These are phyloP conservation scores for Penicillium oxalicum DNA, from an alignment of 2,329 filamentous ascomycete species.

Conservation along the genomic window DNA sequence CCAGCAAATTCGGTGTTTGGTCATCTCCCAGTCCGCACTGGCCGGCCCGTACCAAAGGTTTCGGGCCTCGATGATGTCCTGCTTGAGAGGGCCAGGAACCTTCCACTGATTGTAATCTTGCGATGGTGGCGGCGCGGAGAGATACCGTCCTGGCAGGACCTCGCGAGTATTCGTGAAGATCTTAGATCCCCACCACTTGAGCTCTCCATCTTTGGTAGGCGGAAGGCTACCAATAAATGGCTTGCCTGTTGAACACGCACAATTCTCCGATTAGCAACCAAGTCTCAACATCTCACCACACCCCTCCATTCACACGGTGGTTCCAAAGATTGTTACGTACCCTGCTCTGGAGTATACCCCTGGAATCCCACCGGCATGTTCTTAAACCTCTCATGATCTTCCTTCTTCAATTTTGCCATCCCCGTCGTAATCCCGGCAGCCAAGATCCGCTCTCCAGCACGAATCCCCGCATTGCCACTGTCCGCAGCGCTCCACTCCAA, in stretches of 20 bases:
- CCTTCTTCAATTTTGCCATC: slow-evolving; percentile 42
- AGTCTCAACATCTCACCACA: too few species aligned
- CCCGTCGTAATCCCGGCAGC: slow-evolving; percentile 44
- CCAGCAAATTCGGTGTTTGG: slow-evolving; percentile 63
- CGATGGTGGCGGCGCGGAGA: slow-evolving; percentile 52
- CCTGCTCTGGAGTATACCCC: slow-evolving; percentile 37
- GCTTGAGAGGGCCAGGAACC: slow-evolving; percentile 50
- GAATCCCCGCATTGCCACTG: slow-evolving; percentile 37
- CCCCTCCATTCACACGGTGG: too few species aligned
- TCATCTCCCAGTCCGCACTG: slow-evolving; percentile 52
- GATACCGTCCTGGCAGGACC: slow-evolving; percentile 46
- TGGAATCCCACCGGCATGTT: slow-evolving; percentile 43
- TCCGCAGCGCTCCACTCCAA: slow-evolving; percentile 43
- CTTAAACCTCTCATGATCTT: slow-evolving; percentile 33
- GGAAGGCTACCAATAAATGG: slow-evolving; percentile 55
- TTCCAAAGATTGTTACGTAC: slow-evolving; percentile 12
- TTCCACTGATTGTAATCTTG: slow-evolving; percentile 60
- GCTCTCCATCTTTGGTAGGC: slow-evolving; percentile 40
- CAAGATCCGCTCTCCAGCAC: slow-evolving; percentile 46
- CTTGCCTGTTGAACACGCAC: slow-evolving; percentile 34
- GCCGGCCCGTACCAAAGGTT: slow-evolving; percentile 56
- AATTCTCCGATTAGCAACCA: background rate
- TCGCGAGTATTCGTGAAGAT: slow-evolving; percentile 55
- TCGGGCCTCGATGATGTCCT: slow-evolving; percentile 54
- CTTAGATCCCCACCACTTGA: slow-evolving; percentile 59